A percentile compares a stretch with the other conserved stretches of the same genome.
phyloP scores from a whole-genome alignment of 1,284 basidiomycete genomes.

The Ustilago trichophora region DNA sequence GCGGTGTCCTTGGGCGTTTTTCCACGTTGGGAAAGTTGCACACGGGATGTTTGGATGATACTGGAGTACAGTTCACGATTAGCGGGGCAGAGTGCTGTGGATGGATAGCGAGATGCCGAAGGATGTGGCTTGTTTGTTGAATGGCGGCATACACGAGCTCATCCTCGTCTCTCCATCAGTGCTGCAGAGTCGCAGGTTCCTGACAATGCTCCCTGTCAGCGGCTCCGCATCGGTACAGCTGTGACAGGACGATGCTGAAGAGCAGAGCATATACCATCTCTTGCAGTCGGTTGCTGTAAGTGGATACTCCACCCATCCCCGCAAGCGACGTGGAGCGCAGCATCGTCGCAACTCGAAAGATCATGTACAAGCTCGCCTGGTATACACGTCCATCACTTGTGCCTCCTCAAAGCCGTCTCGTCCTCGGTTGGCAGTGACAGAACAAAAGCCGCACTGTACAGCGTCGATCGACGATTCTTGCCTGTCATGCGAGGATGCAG shows the following conservation, averaged over 20 bases:
- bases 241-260: too few species aligned
- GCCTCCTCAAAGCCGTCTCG: slow-evolving; percentile 5
- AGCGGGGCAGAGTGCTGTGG: too few species aligned
- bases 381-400: slow-evolving; percentile 6
- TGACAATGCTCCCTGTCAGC: too few species aligned
- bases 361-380: not conserved
- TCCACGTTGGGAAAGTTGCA: slow-evolving; percentile 12
- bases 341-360: not conserved
- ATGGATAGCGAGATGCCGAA: too few species aligned
- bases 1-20: not conserved
- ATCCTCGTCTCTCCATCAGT: not conserved
- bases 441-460: not conserved
- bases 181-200: too few species aligned
- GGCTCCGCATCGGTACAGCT: not conserved
- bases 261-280: not conserved
- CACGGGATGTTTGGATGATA: slow-evolving; percentile 2
- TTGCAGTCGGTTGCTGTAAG: slow-evolving; percentile 3
- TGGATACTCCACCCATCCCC: slow-evolving; percentile 10
- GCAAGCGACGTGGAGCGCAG: not conserved
- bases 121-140: slow-evolving; percentile 13
- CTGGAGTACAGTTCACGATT: not conserved
- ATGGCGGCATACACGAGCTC: not conserved
- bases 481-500: not conserved
- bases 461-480: too few species aligned
- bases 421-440: too few species aligned